Conservation (phyloP, 2,329 filamentous ascomycete species). For the Aspergillus japonicus region DNA sequence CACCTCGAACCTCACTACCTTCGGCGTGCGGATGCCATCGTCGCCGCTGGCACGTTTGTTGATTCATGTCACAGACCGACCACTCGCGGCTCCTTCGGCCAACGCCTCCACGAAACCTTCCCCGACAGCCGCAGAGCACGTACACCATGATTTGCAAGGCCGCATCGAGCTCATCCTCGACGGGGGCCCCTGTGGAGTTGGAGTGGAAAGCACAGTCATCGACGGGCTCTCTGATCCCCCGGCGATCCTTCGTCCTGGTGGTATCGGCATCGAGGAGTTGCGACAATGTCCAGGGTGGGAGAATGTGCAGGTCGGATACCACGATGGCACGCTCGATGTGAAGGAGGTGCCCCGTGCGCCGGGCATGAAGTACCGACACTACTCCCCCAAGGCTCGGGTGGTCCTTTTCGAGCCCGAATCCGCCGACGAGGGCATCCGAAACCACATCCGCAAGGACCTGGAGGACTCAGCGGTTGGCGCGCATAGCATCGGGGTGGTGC, state of each 20-base stretch:
- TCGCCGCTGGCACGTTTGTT: slow-evolving; percentile 81
- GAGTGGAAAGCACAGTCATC: slow-evolving; percentile 95
- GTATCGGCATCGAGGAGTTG: slow-evolving; percentile 78
- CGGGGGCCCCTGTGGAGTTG: slow-evolving; percentile 80
- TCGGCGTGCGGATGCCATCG: slow-evolving; percentile 86
- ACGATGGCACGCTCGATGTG: slow-evolving; percentile 68
- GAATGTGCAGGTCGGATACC: slow-evolving; percentile 71
- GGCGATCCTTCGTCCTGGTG: slow-evolving; percentile 79
- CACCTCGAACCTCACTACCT: slow-evolving; percentile 78
- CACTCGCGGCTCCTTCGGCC: slow-evolving; percentile 86
- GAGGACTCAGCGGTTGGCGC: slow-evolving; percentile 29
- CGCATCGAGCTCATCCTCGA: slow-evolving; percentile 85
- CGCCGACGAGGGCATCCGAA: slow-evolving; percentile 25
- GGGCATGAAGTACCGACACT: slow-evolving; percentile 99
- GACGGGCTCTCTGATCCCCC: slow-evolving; percentile 83
- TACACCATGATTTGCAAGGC: slow-evolving; percentile 77
- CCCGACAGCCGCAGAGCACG: slow-evolving; percentile 86
- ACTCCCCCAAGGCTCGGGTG: slow-evolving; percentile 85
- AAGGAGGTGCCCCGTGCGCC: slow-evolving; percentile 73
- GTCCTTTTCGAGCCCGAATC: slow-evolving; percentile 70
- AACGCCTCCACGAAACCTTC: slow-evolving; percentile 93
- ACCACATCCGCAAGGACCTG: slow-evolving; percentile 36
- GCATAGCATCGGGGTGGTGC: slow-evolving; percentile 40
- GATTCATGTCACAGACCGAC: slow-evolving; percentile 74
- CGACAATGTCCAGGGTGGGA: slow-evolving; percentile 77